phyloP scores from a whole-genome alignment of 768 basidiomycete species.

The Boletus rubropictus region DNA sequence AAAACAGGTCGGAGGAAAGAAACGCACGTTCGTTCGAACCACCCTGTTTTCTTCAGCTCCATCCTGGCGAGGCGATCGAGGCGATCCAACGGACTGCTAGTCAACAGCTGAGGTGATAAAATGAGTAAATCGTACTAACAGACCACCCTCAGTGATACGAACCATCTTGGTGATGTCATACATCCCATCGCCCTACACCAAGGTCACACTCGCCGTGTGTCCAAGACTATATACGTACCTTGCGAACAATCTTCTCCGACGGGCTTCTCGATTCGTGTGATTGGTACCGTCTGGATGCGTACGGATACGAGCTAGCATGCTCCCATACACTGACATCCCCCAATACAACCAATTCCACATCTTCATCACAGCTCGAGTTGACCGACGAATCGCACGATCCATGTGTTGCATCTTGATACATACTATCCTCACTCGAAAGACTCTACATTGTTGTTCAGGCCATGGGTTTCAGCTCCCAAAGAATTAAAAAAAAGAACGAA shows the following conservation, averaged over 20 bases:
- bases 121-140: slow-evolving; percentile 5
- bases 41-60: slow-evolving; percentile 28
- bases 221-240: slow-evolving; percentile 11
- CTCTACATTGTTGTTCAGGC: slow-evolving; percentile 3
- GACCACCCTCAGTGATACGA: neutral
- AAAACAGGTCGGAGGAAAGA: neutral
- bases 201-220: neutral
- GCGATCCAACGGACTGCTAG: slow-evolving; percentile 26
- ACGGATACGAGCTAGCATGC: slow-evolving; percentile 14
- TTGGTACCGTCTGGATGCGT: neutral
- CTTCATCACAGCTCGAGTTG: slow-evolving; percentile 15
- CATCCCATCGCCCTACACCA: slow-evolving; percentile 11
- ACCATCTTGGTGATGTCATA: slow-evolving; percentile 27
- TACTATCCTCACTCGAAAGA: slow-evolving; percentile 14
- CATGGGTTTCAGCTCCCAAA: neutral
- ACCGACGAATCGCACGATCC: slow-evolving; percentile 8
- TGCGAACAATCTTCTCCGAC: slow-evolving; percentile 1
- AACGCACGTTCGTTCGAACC: slow-evolving; percentile 27
- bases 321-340: slow-evolving; percentile 12
- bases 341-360: slow-evolving; percentile 15
- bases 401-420: slow-evolving; percentile 1
- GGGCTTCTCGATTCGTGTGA: slow-evolving; percentile 1
- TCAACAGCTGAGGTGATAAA: slow-evolving; percentile 13
- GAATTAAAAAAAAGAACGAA: slow-evolving; percentile 1
- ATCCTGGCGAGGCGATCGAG: slow-evolving; percentile 25